Evolutionary conservation across 2,329 filamentous ascomycete species (phyloP).

Genomic region (Myriosclerotinia scirpicola): DNA sequence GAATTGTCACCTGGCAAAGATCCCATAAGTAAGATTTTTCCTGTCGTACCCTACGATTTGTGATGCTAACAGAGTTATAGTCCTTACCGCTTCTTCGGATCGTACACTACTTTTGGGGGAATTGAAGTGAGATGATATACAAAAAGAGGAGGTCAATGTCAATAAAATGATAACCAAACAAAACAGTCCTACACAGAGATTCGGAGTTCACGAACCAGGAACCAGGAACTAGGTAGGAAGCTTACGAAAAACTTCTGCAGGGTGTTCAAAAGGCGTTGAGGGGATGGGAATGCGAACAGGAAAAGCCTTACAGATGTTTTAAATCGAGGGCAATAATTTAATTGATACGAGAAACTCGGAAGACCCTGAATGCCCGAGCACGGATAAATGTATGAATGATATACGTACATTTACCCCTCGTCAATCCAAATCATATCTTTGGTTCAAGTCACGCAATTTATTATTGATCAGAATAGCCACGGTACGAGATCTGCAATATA

Average conservation of each 20-base stretch:
- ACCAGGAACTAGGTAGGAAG: background rate
- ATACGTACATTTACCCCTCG: slow-evolving; percentile 1
- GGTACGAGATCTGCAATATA: slow-evolving; percentile 9
- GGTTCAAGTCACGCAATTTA: slow-evolving; percentile 17
- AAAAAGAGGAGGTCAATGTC: slow-evolving; percentile 5
- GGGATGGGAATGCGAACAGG: background rate
- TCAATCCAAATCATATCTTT: slow-evolving; percentile 6
- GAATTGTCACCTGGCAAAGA: slow-evolving; percentile 84
- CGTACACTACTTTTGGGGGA: slow-evolving; percentile 82
- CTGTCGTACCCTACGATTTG: background rate
- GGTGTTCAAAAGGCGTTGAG: slow-evolving; percentile 6
- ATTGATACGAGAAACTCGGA: slow-evolving; percentile 1
- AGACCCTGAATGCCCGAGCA: slow-evolving; percentile 5
- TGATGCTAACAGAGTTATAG: slow-evolving; percentile 47
- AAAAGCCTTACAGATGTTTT: slow-evolving; percentile 16
- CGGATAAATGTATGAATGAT: slow-evolving; percentile 5
- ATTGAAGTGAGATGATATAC: slow-evolving; percentile 55
- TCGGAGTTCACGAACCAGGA: slow-evolving; percentile 6
- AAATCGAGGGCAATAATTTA: slow-evolving; percentile 14
- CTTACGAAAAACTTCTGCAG: slow-evolving; percentile 5
- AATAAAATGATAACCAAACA: slow-evolving; percentile 20
- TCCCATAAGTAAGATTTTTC: slow-evolving; percentile 72
- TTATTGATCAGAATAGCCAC: background rate
- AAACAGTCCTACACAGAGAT: slow-evolving; percentile 5
- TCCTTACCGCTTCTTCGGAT: slow-evolving; percentile 89